A percentile compares a stretch with the other conserved stretches of the same genome.
phyloP scores from a whole-genome alignment of 129 eudicot genomes.

The Lonicera japonica region DNA sequence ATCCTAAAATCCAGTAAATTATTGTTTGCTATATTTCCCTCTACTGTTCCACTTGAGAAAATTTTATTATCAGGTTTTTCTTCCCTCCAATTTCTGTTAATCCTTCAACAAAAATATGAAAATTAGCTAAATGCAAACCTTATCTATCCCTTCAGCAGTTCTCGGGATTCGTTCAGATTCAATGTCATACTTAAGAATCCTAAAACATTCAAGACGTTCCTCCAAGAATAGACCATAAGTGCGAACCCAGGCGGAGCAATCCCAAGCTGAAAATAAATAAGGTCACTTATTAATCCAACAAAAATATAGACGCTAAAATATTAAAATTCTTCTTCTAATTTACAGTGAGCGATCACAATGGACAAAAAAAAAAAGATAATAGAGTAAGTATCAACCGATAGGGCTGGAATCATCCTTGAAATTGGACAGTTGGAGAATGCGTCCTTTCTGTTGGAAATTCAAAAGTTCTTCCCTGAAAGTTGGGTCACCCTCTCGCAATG shows the following conservation, averaged over 20 bases:
- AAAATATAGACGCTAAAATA: neutral
- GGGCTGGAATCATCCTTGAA: slow-evolving; percentile 96
- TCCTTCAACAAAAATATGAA: neutral
- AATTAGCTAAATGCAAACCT: slow-evolving; percentile 39
- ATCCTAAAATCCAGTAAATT: neutral
- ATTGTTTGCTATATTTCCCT: neutral
- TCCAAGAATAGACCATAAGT: slow-evolving; percentile 85
- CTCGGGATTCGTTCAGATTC: slow-evolving; percentile 83
- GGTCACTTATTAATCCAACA: neutral
- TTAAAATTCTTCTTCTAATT: no score
- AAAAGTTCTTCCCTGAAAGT: slow-evolving; percentile 87
- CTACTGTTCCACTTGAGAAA: neutral
- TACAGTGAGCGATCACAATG: no score
- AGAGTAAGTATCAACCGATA: slow-evolving; percentile 35
- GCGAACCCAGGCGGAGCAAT: slow-evolving; percentile 99
- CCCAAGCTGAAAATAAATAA: slow-evolving; percentile 68
- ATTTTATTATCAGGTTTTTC: no score
- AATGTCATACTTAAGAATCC: slow-evolving; percentile 83
- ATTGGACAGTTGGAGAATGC: slow-evolving; percentile 73
- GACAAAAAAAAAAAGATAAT: neutral
- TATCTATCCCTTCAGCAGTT: slow-evolving; percentile 73
- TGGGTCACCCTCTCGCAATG: slow-evolving; percentile 92
- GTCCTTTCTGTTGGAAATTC: slow-evolving; percentile 82
- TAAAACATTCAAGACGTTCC: slow-evolving; percentile 90
- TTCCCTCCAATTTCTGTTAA: neutral